Base-by-base conservation (phyloP, 352 stramenopile genomes). In the Phytophthora brassicae region DNA sequence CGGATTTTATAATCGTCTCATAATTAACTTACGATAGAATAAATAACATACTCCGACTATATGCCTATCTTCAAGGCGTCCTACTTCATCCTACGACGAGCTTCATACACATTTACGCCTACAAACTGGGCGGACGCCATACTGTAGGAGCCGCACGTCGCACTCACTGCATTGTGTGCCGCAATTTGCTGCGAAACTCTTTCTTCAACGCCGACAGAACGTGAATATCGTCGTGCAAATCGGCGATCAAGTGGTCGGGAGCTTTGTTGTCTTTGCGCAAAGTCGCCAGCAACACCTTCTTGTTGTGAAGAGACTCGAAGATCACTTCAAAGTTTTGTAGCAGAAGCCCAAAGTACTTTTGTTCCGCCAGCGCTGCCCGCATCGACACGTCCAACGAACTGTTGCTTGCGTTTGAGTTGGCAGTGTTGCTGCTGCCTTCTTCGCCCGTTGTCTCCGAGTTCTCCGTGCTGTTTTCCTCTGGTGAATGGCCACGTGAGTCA, bases 311-410 rank as follows among this genome's bases (percentile, higher is more conserved):
- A 53, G 79, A 89, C 65, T 92, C 84, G 38, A 92, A 92, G 43
- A 90, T 89, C 36, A 82, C 79, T 60, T 92, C 83, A 56, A 92
- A 92, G 64, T 92, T 92, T 56, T 92, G 83, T 61, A 92, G 60
- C 71, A 92, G 52, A 44, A 92, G 49, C 2, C 79, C 81, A 61
- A 92, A 92, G 56, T 89, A 90, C 59, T 92, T 90, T 49, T 92
- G 83, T 53, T 90, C 81, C 0, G 76, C 74, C n/a, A 92, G 62
- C n/a, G 76, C 77, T 13, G 81, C 78, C 20, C 73, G 77, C 26
- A 81, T 74, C 29, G 66, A 73, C 45, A 67, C 64, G 42, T 90
- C 79, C 36, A 51, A 36, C 16, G 73, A 73, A 33, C 71, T 80
- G 36, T 72, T 70, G 59, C 74, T 86, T 44, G 66, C 75, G 66